Conservation (phyloP, 148 eudicot species). For the Cornus kousa region DNA sequence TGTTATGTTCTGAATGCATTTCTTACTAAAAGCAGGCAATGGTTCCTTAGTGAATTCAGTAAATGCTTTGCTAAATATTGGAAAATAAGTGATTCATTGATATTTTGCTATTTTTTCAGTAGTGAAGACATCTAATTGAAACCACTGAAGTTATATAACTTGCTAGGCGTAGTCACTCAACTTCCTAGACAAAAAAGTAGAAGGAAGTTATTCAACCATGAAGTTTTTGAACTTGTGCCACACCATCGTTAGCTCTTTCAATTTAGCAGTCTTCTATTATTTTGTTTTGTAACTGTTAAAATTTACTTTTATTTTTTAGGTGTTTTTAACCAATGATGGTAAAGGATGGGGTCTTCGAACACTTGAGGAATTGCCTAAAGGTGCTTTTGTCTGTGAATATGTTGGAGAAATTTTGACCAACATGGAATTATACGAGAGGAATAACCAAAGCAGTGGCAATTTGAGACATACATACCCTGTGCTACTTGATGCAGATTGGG, state of each 20-base stretch:
- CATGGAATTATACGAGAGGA: slow-evolving; percentile 49
- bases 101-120: neutral
- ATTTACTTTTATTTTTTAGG: slow-evolving; percentile 31
- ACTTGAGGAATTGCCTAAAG: slow-evolving; percentile 51
- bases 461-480: slow-evolving; percentile 64
- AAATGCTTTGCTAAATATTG: neutral
- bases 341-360: slow-evolving; percentile 71
- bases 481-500: slow-evolving; percentile 71
- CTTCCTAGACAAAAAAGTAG: too few relatives aligned
- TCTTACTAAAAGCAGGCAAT: neutral
- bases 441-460: slow-evolving; percentile 33
- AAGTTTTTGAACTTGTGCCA: neutral
- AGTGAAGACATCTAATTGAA: neutral
- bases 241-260: neutral
- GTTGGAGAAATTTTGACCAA: slow-evolving; percentile 67
- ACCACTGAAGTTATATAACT: neutral
- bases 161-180: neutral
- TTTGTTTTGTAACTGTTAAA: neutral
- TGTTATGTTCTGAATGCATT: neutral
- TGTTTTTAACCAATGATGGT: slow-evolving; percentile 46
- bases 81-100: neutral
- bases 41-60: neutral
- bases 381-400: slow-evolving; percentile 64
- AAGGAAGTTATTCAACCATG: neutral
- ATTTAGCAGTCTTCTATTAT: neutral